phyloP scores from a whole-genome alignment of 495 filamentous ascomycete species.

The Rostrohypoxylon terebratum region DNA sequence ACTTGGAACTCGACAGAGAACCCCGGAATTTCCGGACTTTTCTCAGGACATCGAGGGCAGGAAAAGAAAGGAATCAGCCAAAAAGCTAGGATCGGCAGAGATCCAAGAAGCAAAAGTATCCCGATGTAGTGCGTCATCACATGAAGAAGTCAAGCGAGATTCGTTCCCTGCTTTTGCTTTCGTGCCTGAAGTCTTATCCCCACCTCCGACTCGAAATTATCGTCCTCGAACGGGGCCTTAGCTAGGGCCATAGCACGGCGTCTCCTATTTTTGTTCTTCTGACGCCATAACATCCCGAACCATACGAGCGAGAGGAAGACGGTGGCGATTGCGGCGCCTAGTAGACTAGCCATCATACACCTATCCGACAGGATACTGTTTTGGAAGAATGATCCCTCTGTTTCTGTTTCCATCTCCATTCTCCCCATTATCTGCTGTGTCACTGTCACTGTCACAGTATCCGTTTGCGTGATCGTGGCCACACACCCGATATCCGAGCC shows the following conservation, averaged over 20 bases:
- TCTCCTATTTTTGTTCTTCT: slow-evolving; percentile 10
- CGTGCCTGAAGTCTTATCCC: background rate
- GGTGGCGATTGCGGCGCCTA: slow-evolving; percentile 17
- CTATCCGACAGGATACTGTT: background rate
- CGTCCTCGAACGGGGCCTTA: slow-evolving; percentile 3
- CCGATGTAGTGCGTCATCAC: background rate
- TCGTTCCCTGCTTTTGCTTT: slow-evolving; percentile 4
- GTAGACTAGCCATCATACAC: background rate
- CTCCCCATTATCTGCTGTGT: background rate
- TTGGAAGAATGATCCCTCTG: background rate
- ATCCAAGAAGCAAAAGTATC: background rate
- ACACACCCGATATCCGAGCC: background rate
- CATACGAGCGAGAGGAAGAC: slow-evolving; percentile 8
- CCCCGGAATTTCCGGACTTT: background rate
- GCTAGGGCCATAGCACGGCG: background rate
- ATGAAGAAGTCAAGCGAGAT: slow-evolving; percentile 3
- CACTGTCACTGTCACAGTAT: background rate
- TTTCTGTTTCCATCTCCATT: background rate
- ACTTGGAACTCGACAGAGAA: too few relatives aligned
- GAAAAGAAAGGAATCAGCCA: background rate
- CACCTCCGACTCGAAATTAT: background rate
- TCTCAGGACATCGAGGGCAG: background rate
- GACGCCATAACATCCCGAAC: slow-evolving; percentile 19
- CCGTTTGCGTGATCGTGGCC: background rate
- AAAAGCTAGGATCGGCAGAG: background rate